These are phyloP conservation scores for Ophiorrhiza pumila DNA, from an alignment of 257 asterid species.

Conservation along the genomic window DNA sequence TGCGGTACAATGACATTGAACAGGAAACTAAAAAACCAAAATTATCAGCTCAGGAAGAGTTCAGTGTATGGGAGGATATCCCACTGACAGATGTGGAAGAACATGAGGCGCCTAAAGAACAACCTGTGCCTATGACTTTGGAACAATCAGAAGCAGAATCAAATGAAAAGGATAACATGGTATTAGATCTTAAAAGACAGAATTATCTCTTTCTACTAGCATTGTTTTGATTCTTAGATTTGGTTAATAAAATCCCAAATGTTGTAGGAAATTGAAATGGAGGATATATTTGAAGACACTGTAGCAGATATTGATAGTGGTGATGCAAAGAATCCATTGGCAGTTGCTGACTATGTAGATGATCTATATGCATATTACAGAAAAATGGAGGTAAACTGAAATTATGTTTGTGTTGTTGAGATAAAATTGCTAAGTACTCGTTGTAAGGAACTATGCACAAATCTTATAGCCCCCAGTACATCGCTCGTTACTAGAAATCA, in stretches of 20 bases:
- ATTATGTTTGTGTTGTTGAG: background rate
- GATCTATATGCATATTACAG: slow-evolving; percentile 71
- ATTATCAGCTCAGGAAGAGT: slow-evolving; percentile 24
- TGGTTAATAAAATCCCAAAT: background rate
- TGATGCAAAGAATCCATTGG: slow-evolving; percentile 68
- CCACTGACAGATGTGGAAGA: slow-evolving; percentile 46
- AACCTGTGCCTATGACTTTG: slow-evolving; percentile 75
- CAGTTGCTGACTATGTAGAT: slow-evolving; percentile 72
- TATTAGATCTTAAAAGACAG: slow-evolving; percentile 15
- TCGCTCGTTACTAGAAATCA: background rate
- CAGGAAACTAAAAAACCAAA: slow-evolving; percentile 42
- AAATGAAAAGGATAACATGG: slow-evolving; percentile 49
- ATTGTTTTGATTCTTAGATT: background rate
- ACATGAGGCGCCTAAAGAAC: slow-evolving; percentile 44
- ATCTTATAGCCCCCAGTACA: background rate
- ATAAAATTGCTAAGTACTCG: background rate
- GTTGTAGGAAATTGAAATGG: slow-evolving; percentile 84
- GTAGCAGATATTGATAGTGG: slow-evolving; percentile 61
- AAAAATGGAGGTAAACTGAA: slow-evolving; percentile 60
- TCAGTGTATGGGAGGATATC: slow-evolving; percentile 45
- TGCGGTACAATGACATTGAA: background rate
- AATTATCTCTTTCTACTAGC: background rate
- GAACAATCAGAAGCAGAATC: slow-evolving; percentile 51
- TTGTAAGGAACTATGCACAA: background rate
- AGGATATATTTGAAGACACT: slow-evolving; percentile 72